Evolutionary conservation across 352 stramenopile species (phyloP), one percentile per base, ranked within the genome.

Genomic region (Blastocystis sp.): DNA sequence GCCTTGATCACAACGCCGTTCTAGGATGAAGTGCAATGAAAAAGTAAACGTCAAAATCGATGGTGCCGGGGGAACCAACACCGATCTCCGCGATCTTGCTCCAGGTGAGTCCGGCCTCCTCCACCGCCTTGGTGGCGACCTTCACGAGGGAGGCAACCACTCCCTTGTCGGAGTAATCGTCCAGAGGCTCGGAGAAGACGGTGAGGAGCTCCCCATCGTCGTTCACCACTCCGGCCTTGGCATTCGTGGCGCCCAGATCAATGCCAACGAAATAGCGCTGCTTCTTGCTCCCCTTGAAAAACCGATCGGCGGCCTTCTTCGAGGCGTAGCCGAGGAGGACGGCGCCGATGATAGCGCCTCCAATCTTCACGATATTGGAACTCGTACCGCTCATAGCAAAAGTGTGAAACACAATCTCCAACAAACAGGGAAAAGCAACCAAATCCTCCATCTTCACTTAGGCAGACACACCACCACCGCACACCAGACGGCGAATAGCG

Each of bases 1-100:
- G 71, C 71, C 71, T 81, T 81, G 34, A 69, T 81, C 17, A 81
- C 71, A 66, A 81, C 41, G 9, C 71, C 71, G 43, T 81, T 81
- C 71, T 81, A 53, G 43, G 62, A 28, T n/a, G 60, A n/a, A 11
- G 21, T 23, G 9, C 11, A 38, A 7, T 81, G n/a, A n/a, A 64
- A 7, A 23, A 76, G 9, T 59, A 7, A 64, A 81, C 71, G 28
- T 64, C 53, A 81, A 81, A 81, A 74, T 81, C 71, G 34, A 81
- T 81, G 23, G 53, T 69, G 11, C 71, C 71, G 5, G 71, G 71
- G 28, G 71, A 81, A 71, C 71, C 71, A 38, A 81, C 34, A 74
- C 71, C 71, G n/a, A 81, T 81, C 23, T 64, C 71, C 5, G 23
- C 17, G 56, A 81, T 81, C 7, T 81, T 40, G 60, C 53, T 69